Evolutionary conservation across 805 yeast genomes (phyloP), one percentile per base, ranked within the genome.

Genomic region (Wickerhamomyces canadensis): DNA sequence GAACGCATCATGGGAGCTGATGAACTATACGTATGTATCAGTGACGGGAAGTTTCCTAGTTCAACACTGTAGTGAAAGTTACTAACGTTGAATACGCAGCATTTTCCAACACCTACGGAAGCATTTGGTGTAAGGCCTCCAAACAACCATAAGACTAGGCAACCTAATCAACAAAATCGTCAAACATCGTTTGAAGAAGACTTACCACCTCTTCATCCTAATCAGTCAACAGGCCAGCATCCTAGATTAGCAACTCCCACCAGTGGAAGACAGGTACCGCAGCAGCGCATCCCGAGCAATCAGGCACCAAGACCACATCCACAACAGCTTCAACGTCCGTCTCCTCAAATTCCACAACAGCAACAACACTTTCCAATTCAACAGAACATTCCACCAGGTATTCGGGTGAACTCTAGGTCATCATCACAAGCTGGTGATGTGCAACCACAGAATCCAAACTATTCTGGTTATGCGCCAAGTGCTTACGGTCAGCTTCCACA

Each of bases 101-200:
- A 48, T 34, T 53, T 52, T 31, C 60, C 60, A 8, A 55, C 60
- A 5, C 60, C 60, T 1, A 47, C 52, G 3, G 55, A 54, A 31
- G 58, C 60, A 12, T 55, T 52, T 44, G 57, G 57, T 1, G 39
- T 28, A n/a, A 15, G 5, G 4, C 22, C 15, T 6, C 15, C 14
- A 9, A 28, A 10, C 23, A 21, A 21, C 23, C 23, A 21, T 21
- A 49, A 27, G 36, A 31, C 41, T 41, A 33, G 19, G 43, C 33
- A 28, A 19, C 26, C 23, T 18, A 27, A 23, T 25, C 29, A n/a
- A n/a, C n/a, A n/a, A n/a, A n/a, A n/a, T 21, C 21, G 8, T 17
- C 32, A 14, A 27, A n/a, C n/a, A n/a, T n/a, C n/a, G n/a, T n/a
- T n/a, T n/a, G n/a, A n/a, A n/a, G n/a, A n/a, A n/a, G 33, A 34